These are phyloP conservation scores for Yamadazyma kitorensis DNA, from an alignment of 805 yeast genomes.

Conservation along the genomic window DNA sequence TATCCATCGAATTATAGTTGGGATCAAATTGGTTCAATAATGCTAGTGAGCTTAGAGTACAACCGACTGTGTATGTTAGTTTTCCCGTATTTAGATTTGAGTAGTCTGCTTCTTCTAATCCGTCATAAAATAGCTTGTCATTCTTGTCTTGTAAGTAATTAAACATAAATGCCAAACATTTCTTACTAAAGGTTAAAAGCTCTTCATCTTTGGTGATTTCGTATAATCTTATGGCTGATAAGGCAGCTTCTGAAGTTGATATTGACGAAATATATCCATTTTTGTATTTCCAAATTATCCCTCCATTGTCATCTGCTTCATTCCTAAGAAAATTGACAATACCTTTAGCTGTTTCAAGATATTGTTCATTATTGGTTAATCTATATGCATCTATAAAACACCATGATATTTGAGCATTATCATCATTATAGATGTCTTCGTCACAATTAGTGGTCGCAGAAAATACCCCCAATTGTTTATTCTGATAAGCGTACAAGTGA, in stretches of 20 bases:
- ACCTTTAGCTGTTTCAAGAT: slow-evolving; percentile 18
- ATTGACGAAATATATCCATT: slow-evolving; percentile 26
- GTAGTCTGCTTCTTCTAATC: slow-evolving; percentile 14
- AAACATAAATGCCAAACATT: slow-evolving; percentile 14
- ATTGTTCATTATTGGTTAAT: slow-evolving; percentile 14
- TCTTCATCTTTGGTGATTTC: slow-evolving; percentile 13
- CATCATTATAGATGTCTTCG: slow-evolving; percentile 26
- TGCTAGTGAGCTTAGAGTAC: slow-evolving; percentile 21
- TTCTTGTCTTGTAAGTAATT: slow-evolving; percentile 15
- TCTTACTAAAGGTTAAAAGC: slow-evolving; percentile 15
- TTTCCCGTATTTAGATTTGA: slow-evolving; percentile 18
- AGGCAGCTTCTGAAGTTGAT: slow-evolving; percentile 26
- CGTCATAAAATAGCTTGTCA: slow-evolving; percentile 24
- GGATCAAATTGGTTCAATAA: slow-evolving; percentile 14
- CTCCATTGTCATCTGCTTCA: slow-evolving; percentile 25
- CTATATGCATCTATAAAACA: slow-evolving; percentile 23
- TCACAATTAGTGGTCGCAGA: slow-evolving; percentile 21
- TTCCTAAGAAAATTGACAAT: slow-evolving; percentile 16
- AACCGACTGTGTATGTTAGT: slow-evolving; percentile 16
- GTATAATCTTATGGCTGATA: slow-evolving; percentile 23
- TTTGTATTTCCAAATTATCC: slow-evolving; percentile 23
- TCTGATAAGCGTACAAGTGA: slow-evolving; percentile 1
- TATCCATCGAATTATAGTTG: slow-evolving; percentile 9
- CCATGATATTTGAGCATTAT: slow-evolving; percentile 28
- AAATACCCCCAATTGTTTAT: slow-evolving; percentile 4